Evolutionary conservation across 345 rosid species (phyloP), one percentile per base, ranked within the genome.

Genomic region (Linum trigynum): DNA sequence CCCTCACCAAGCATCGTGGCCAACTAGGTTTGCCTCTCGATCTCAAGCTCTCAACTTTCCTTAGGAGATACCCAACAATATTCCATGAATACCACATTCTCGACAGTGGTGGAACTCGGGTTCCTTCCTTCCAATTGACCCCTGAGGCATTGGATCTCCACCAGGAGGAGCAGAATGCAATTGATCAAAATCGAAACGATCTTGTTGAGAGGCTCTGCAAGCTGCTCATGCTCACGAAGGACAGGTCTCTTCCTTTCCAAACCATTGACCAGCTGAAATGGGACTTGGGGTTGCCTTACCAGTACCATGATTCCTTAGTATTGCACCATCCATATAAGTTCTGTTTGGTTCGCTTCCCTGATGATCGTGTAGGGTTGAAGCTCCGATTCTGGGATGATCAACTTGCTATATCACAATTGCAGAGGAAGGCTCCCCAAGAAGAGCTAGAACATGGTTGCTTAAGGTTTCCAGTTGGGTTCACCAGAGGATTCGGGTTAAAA

Each of bases 401-500:
- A 61, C 86, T 91, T 7, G 84, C 94, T 39, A 75, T 88, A 48
- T 85, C 98, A 2, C 76, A 76, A 2, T 67, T 86, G 78, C 72
- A 80, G 72, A 77, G 71, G 75, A 75, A 76, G 63, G 70, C 79
- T 38, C 55, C 69, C 50, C 9, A 67, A 72, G 70, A 69, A 17
- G 80, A 66, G 32, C 1, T 57, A 4, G 60, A 65, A 58, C 42
- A 53, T 11, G 68, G 81, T 60, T 77, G 69, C 72, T 70, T 78
- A 48, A 76, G 90, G 4, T 88, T 86, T 70, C 96, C 96, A 8
- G 66, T 91, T 66, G 71, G 81, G 48, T 88, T 91, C 67, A 83
- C 96, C 0, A 88, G 96, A 39, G 98, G 98, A 1, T 88, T 78
- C 82, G 96, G 98, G 2, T 55, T 86, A 74, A 88, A 83, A 82